Percentiles rank a stretch among this genome's conserved stretches.
phyloP scores from a whole-genome alignment of 305 asterid species.

The Ilex paraguariensis region DNA sequence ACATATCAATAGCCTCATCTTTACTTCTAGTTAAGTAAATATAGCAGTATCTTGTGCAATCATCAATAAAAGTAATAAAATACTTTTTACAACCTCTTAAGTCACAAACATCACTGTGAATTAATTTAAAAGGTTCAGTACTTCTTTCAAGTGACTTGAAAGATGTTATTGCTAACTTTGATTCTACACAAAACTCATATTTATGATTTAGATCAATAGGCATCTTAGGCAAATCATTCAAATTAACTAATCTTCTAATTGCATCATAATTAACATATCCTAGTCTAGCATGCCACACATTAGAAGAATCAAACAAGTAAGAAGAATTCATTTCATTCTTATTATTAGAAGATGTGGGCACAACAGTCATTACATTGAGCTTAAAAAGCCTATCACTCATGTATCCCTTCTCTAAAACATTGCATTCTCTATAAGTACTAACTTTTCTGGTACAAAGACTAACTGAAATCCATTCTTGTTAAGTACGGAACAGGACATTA shows the following conservation, averaged over 20 bases:
- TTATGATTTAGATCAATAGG: background rate
- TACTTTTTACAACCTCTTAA: background rate
- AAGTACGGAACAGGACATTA: background rate
- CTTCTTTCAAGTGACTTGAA: background rate
- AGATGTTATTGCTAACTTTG: background rate
- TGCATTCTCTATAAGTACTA: background rate
- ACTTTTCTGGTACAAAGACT: background rate
- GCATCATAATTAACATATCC: background rate
- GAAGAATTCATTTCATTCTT: background rate
- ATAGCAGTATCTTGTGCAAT: background rate
- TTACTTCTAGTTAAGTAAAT: background rate
- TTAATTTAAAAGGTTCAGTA: background rate
- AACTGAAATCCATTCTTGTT: background rate
- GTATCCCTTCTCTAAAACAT: background rate
- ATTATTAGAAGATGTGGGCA: background rate
- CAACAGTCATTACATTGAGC: background rate
- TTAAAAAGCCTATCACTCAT: background rate
- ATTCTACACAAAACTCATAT: background rate
- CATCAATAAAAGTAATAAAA: constrained; percentile 4
- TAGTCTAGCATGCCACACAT: background rate
- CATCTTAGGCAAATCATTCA: background rate
- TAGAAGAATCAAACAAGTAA: background rate
- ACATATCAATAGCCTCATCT: background rate
- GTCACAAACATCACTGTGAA: background rate
- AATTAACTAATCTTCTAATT: background rate